Conservation (phyloP, 768 basidiomycete genomes). For the Hemileccinum rubropunctum region DNA sequence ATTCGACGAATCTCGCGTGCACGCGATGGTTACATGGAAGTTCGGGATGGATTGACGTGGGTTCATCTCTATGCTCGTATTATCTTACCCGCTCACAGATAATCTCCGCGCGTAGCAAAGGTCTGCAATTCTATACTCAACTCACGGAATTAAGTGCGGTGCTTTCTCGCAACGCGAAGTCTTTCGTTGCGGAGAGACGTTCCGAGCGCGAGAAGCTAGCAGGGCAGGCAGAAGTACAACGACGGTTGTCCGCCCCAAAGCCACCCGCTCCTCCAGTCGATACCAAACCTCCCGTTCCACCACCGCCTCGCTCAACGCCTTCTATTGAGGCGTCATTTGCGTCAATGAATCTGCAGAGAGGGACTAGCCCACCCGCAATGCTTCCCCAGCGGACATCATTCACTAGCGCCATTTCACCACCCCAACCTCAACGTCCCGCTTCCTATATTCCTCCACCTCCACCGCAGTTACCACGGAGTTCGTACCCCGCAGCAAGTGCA, state of each 20-base stretch:
- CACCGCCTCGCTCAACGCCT: conserved; percentile 39
- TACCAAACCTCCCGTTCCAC: conserved; percentile 50
- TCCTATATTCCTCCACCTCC: conserved; percentile 21
- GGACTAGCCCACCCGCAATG: conserved; percentile 25
- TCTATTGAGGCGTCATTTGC: conserved; percentile 52
- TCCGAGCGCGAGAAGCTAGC: conserved; percentile 69
- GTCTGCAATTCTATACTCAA: conserved; percentile 85
- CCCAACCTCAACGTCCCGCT: conserved; percentile 23
- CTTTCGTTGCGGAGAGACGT: conserved; percentile 61
- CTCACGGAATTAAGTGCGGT: conserved; percentile 60
- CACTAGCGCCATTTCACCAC: conserved; percentile 9
- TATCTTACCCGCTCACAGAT: conserved; percentile 7
- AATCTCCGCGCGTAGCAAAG: conserved; percentile 54
- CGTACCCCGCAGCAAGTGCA: conserved; percentile 21
- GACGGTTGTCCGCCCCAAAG: conserved; percentile 48
- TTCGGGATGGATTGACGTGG: conserved; percentile 78
- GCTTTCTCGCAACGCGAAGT: conserved; percentile 55
- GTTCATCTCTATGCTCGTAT: conserved; percentile 31
- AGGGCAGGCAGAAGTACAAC: conserved; percentile 69
- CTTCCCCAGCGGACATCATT: conserved; percentile 31
- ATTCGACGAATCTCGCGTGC: conserved; percentile 71
- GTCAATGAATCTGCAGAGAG: conserved; percentile 48
- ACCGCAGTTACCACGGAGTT: conserved; percentile 25
- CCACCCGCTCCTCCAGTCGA: conserved; percentile 37
- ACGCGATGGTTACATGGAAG: conserved; percentile 82